These are phyloP conservation scores for Trichosporon coremiiforme DNA, from an alignment of 1,284 basidiomycete species.

Conservation along the genomic window DNA sequence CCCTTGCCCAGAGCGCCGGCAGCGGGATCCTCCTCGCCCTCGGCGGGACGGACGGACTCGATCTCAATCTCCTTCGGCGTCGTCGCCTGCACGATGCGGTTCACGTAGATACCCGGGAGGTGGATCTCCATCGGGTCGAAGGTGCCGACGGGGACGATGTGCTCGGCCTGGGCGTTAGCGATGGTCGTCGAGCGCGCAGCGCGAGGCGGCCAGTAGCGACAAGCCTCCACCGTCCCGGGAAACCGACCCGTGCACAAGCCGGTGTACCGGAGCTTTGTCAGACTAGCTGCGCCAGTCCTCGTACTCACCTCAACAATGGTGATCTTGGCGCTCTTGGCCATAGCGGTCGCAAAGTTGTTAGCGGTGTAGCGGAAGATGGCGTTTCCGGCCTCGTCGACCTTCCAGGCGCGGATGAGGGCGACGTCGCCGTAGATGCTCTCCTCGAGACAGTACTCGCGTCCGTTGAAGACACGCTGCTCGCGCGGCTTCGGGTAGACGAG, in stretches of 20 bases:
- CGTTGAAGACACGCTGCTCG: slow-evolving; percentile 80
- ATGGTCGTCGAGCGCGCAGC: neutral
- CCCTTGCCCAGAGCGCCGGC: slow-evolving; percentile 53
- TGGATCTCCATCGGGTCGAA: slow-evolving; percentile 80
- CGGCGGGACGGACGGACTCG: slow-evolving; percentile 59
- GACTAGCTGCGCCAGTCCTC: no score
- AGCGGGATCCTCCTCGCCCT: slow-evolving; percentile 35
- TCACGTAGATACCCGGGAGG: slow-evolving; percentile 81
- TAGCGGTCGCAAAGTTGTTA: slow-evolving; percentile 82
- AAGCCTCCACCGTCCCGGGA: no score
- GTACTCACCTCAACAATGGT: slow-evolving; percentile 68
- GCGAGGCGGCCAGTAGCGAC: no score
- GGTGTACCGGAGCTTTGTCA: no score
- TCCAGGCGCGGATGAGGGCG: slow-evolving; percentile 91
- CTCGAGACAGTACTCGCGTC: slow-evolving; percentile 82
- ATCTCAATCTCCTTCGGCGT: slow-evolving; percentile 80
- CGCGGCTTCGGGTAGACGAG: slow-evolving; percentile 69
- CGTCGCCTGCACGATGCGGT: slow-evolving; percentile 79
- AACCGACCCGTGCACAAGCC: no score
- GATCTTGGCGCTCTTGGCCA: slow-evolving; percentile 85
- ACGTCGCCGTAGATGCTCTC: slow-evolving; percentile 82
- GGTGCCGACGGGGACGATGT: slow-evolving; percentile 83
- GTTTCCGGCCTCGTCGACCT: slow-evolving; percentile 87
- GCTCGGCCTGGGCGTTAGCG: slow-evolving; percentile 70
- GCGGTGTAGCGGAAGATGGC: slow-evolving; percentile 84